A percentile compares a stretch with the other conserved stretches of the same genome.
Evolutionary conservation across 2,329 filamentous ascomycete species (phyloP).

Genomic region (Parafenestella ontariensis): DNA sequence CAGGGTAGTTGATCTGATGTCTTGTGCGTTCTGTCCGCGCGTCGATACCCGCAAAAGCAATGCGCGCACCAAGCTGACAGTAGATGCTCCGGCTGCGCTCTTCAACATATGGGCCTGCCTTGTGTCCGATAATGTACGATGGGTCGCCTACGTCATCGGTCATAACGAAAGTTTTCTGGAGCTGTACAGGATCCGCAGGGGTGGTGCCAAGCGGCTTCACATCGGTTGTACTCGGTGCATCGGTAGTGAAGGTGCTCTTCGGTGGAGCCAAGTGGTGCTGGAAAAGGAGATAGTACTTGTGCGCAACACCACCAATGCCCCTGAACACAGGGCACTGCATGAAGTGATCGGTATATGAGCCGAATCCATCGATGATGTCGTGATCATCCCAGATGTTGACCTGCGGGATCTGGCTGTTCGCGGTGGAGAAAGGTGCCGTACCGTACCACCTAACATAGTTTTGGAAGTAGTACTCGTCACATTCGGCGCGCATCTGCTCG

Average conservation of each 20-base stretch:
- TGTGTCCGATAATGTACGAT: slow-evolving; percentile 79
- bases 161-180: slow-evolving; percentile 76
- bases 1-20: slow-evolving; percentile 86
- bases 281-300: slow-evolving; percentile 70
- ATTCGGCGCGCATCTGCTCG: slow-evolving; percentile 67
- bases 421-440: slow-evolving; percentile 66
- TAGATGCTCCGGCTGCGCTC: slow-evolving; percentile 67
- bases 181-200: slow-evolving; percentile 71
- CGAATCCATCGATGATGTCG: slow-evolving; percentile 72
- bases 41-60: slow-evolving; percentile 68
- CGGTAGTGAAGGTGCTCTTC: slow-evolving; percentile 82
- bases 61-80: slow-evolving; percentile 69
- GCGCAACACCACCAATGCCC: slow-evolving; percentile 66
- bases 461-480: slow-evolving; percentile 68
- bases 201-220: slow-evolving; percentile 60
- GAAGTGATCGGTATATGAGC: slow-evolving; percentile 71
- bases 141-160: slow-evolving; percentile 65
- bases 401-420: slow-evolving; percentile 68
- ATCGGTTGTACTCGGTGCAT: slow-evolving; percentile 63
- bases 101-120: slow-evolving; percentile 72
- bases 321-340: slow-evolving; percentile 71
- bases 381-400: slow-evolving; percentile 72
- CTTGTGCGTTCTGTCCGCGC: slow-evolving; percentile 78
- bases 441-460: slow-evolving; percentile 74
- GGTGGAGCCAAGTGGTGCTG: slow-evolving; percentile 84